phyloP scores from a whole-genome alignment of 805 yeast genomes.

The Ogataea zsoltii region DNA sequence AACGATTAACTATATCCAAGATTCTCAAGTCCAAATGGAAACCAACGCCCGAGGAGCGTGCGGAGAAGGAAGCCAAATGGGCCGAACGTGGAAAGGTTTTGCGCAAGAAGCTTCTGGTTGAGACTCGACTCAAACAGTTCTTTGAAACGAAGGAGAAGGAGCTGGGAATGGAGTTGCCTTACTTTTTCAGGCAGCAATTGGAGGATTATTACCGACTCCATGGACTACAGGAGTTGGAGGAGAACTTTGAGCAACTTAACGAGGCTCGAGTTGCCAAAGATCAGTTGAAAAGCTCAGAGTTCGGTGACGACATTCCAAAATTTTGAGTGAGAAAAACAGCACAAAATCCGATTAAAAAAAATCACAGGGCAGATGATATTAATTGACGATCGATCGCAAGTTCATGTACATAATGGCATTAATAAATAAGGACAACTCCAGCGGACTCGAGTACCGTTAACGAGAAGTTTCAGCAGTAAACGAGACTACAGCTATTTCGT shows the following conservation, averaged over 20 bases:
- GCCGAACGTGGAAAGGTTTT: conserved; percentile 43
- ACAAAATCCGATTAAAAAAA: too few species aligned
- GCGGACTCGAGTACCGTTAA: neutral
- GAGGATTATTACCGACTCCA: conserved; percentile 23
- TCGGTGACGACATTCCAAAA: too few species aligned
- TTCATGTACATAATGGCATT: neutral
- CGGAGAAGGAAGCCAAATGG: conserved; percentile 52
- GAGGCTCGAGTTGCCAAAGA: conserved; percentile 21
- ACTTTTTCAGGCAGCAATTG: conserved; percentile 29
- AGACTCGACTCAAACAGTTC: conserved; percentile 28
- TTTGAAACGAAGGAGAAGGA: conserved; percentile 31
- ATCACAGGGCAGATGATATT: too few species aligned
- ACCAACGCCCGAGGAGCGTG: conserved; percentile 60
- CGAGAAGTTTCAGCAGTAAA: neutral
- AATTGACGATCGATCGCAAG: too few species aligned
- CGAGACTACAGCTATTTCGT: too few species aligned
- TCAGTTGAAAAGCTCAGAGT: too few species aligned
- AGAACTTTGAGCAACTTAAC: conserved; percentile 26
- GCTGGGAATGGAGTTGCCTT: conserved; percentile 32
- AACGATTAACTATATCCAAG: conserved; percentile 82
- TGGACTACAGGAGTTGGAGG: conserved; percentile 26
- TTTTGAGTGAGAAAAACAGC: too few species aligned
- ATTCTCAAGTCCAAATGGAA: conserved; percentile 76
- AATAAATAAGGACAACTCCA: neutral
- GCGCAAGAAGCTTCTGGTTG: conserved; percentile 24